Base-by-base conservation (phyloP, 1,284 basidiomycete species). In the Microbotryum saponariae region DNA sequence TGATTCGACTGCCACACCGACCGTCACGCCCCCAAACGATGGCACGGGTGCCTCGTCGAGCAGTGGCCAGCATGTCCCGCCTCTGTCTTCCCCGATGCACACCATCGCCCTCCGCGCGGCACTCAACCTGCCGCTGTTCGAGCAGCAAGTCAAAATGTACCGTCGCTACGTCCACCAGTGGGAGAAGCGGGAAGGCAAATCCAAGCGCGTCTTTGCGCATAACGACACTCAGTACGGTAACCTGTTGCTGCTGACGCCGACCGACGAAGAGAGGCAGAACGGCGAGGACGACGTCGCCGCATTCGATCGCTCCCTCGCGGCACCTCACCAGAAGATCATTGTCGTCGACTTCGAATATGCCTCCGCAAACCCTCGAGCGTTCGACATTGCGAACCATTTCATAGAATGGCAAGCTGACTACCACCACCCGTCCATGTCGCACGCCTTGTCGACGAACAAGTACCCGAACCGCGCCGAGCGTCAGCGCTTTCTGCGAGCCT, bases 281-380 rank as follows among this genome's bases (percentile, higher is more conserved):
- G 54, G 64, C 6, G 64, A 69, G 46, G 47, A 65, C n/a, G 66
- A 60, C 44, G 45, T 71, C n/a, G 37, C 12, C 37, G 37, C 37
- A 18, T 42, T 42, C 37, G 68, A 68, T n/a, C 60, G 56, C 4
- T 50, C 33, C 25, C 56, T 70, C 23, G 45, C 51, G 29, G 65
- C 60, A 7, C 66, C 70, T 7, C 71, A 72, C 51, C 60, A 62
- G 56, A 72, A 91, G 87, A 85, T 93, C 70, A 88, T 93, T 73
- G 89, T 96, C 45, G 89, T 96, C 66, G 91, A 96, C 76, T 96
- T 94, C 74, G 92, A 97, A 77, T 97, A 96, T 73, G 89, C 91
- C 9, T 81, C 85, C 0, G 86, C 88, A 3, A 96, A 94, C 74
- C 85, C 89, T 31, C 84, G 90, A 4, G 87, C 89, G 3, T 93